phyloP scores from a whole-genome alignment of 179 eudicot species.

The Nepenthes alata region DNA sequence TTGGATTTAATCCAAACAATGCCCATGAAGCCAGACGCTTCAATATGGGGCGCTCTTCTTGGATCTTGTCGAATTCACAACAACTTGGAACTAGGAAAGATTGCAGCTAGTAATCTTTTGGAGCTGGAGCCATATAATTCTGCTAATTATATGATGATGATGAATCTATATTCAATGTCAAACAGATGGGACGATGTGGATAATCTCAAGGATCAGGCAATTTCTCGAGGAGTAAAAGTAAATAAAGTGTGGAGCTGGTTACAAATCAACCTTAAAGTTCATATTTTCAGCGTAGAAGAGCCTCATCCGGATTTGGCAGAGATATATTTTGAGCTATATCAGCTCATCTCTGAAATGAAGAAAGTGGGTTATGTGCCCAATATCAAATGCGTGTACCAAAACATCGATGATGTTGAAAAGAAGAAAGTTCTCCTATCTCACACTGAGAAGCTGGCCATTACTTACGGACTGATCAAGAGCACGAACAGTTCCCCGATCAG shows the following conservation, averaged over 20 bases:
- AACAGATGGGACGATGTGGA: conserved; percentile 39
- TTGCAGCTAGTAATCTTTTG: conserved; percentile 41
- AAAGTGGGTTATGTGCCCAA: conserved; percentile 42
- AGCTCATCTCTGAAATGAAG: conserved; percentile 38
- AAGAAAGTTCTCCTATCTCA: conserved; percentile 44
- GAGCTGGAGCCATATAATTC: conserved; percentile 46
- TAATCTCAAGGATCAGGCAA: conserved; percentile 23
- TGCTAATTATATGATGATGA: conserved; percentile 45
- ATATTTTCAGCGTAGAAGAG: conserved; percentile 32
- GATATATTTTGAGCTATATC: conserved; percentile 42
- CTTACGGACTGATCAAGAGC: conserved; percentile 43
- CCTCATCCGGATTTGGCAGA: conserved; percentile 42
- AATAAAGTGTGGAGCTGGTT: conserved; percentile 52
- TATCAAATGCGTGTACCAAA: conserved; percentile 32
- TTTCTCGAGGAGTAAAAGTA: conserved; percentile 16
- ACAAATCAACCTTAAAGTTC: conserved; percentile 26
- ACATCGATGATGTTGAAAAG: conserved; percentile 30
- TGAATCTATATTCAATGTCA: conserved; percentile 35
- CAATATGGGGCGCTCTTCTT: conserved; percentile 55
- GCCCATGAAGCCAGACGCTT: conserved; percentile 42
- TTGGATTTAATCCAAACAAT: conserved; percentile 45
- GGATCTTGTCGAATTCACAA: conserved; percentile 32
- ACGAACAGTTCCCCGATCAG: conserved; percentile 26
- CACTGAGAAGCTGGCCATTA: conserved; percentile 52
- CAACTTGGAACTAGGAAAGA: conserved; percentile 35